Conservation (phyloP, 768 basidiomycete genomes). For the Tephrocybe sp. region DNA sequence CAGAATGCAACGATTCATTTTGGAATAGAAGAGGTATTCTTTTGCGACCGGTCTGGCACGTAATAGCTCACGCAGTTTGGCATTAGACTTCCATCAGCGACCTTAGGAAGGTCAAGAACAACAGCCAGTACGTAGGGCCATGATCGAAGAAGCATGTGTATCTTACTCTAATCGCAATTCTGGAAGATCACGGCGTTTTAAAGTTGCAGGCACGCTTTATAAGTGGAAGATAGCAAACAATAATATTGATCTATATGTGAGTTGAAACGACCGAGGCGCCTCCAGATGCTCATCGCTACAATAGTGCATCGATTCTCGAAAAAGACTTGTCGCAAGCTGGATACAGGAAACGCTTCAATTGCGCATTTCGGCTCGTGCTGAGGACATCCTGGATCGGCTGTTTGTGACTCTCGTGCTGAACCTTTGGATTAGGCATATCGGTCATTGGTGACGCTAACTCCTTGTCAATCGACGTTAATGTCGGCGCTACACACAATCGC, state of each 20-base stretch:
- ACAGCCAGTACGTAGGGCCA: slow-evolving; percentile 45
- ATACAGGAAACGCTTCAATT: slow-evolving; percentile 36
- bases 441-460: slow-evolving; percentile 48
- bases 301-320: slow-evolving; percentile 51
- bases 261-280: too few relatives aligned
- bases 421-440: slow-evolving; percentile 45
- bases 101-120: slow-evolving; percentile 49
- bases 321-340: slow-evolving; percentile 49
- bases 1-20: slow-evolving; percentile 46
- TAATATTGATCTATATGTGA: slow-evolving; percentile 44
- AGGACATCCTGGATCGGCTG: slow-evolving; percentile 45
- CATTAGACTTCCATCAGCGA: slow-evolving; percentile 44
- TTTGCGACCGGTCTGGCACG: too few relatives aligned
- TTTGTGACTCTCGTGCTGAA: slow-evolving; percentile 56
- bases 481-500: not conserved
- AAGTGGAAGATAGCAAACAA: slow-evolving; percentile 56
- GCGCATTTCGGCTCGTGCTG: slow-evolving; percentile 39
- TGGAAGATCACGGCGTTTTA: slow-evolving; percentile 54
- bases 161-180: not conserved
- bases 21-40: slow-evolving; percentile 44
- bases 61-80: too few relatives aligned
- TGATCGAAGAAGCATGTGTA: not conserved
- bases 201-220: slow-evolving; percentile 46
- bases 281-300: not conserved
- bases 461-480: too few relatives aligned